Conservation (phyloP, 306 rosid genomes). For the Acacia acuminata region DNA sequence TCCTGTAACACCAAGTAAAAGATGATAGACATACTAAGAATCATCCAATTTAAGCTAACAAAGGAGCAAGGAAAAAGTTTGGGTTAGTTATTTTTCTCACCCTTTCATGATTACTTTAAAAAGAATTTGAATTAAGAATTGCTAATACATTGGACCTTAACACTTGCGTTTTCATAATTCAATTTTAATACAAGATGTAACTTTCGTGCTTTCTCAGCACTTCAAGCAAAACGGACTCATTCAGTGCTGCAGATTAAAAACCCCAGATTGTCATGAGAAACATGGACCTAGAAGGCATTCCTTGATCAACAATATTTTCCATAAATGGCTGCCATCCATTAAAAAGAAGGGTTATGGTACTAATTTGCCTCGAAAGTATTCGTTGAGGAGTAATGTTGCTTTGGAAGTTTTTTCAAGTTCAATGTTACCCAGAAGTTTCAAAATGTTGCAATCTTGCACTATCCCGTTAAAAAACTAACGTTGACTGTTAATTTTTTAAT, state of each 20-base stretch:
- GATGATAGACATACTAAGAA: not conserved
- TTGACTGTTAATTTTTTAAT: no score
- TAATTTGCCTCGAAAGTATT: no score
- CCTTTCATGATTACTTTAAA: not conserved
- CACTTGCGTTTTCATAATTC: not conserved
- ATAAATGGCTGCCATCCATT: not conserved
- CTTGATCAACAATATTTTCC: not conserved
- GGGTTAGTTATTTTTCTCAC: not conserved
- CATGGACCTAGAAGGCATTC: not conserved
- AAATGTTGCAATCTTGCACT: no score
- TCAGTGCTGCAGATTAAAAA: not conserved
- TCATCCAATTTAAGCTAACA: not conserved
- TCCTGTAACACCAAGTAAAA: constrained; percentile 47
- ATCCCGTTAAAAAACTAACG: no score
- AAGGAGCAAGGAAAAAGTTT: not conserved
- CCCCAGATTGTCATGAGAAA: not conserved
- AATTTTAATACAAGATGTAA: not conserved
- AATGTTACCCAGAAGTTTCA: no score
- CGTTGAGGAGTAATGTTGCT: no score
- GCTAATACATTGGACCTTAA: not conserved
- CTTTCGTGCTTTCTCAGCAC: not conserved
- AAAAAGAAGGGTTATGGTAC: not conserved
- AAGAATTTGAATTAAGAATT: not conserved
- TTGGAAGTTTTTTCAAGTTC: no score
- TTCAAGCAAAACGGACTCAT: not conserved